phyloP scores from a whole-genome alignment of 352 stramenopile species.

The Pythium scleroteichum region DNA sequence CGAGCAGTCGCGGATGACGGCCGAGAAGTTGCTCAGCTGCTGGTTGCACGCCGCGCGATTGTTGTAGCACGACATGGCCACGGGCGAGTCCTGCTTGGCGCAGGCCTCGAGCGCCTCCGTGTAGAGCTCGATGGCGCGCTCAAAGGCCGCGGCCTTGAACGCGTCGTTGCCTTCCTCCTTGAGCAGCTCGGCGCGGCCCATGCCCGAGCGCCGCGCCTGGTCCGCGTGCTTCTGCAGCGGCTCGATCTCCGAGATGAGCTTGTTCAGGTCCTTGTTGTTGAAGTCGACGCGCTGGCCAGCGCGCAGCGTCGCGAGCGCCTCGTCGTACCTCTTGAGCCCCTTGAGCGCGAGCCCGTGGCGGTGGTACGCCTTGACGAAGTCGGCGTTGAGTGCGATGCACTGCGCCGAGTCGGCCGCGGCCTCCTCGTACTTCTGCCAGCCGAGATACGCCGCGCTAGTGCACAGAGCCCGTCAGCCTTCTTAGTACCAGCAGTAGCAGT shows the following conservation, averaged over 20 bases:
- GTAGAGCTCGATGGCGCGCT: conserved; percentile 92
- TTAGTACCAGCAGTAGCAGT: no score
- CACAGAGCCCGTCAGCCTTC: no score
- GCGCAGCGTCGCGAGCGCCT: conserved; percentile 75
- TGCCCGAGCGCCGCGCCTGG: conserved; percentile 59
- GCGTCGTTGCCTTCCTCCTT: conserved; percentile 94
- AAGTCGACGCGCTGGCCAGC: conserved; percentile 79
- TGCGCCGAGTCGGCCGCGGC: conserved; percentile 84
- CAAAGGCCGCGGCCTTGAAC: conserved; percentile 91
- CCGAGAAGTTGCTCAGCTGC: conserved; percentile 97
- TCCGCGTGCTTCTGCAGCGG: conserved; percentile 70
- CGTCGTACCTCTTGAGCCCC: conserved; percentile 76
- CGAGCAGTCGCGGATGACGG: conserved; percentile 93
- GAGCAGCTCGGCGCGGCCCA: conserved; percentile 85
- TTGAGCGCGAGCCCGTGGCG: conserved; percentile 93
- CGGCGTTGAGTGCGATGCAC: conserved; percentile 91
- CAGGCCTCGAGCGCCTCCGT: conserved; percentile 89
- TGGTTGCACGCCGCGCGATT: conserved; percentile 97
- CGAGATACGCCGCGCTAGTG: conserved; percentile 72
- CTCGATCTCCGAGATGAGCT: conserved; percentile 80
- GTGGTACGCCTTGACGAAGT: conserved; percentile 97
- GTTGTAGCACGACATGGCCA: conserved; percentile 93
- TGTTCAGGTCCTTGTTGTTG: conserved; percentile 84
- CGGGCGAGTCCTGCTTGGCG: conserved; percentile 66
- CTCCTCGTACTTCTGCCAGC: conserved; percentile 71